Evolutionary conservation across 192 early-diverging fungal genomes (phyloP), one percentile per base, ranked within the genome.

Genomic region (Backusella liffmaniae): DNA sequence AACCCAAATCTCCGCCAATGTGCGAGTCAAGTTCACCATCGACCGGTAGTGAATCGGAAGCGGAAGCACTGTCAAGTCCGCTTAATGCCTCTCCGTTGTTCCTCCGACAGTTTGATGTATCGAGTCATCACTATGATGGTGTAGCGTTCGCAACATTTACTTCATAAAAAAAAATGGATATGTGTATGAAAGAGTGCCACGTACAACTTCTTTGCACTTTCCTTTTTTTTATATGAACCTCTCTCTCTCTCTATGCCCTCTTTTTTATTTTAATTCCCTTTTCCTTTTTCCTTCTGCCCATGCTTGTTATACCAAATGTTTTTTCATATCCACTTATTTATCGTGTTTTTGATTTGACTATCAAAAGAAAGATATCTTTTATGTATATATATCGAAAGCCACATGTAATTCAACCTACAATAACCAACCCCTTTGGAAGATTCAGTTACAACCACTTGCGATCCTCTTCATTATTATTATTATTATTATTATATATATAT

Each of bases 21-120:
- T 62, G 56, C 56, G 56, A 62, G 56, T 62, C 56, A 62, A 62
- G 56, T 12, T 62, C 56, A 26, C 56, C 56, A 62, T 62, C 56
- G 2, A 62, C 56, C 56, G 9, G 56, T 29, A 62, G 56, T 62
- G 56, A 62, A 62, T 62, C 56, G 56, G 56, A 62, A 29, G 56
- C 56, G 56, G 56, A 62, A 13, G 23, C 12, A 29, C 26, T 29
- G 56, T 29, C 26, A 62, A 62, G 56, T 62, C 56, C 23, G 56
- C 56, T 10, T 26, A 62, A 62, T 4, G 56, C 21, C 12, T 23
- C 56, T 26, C 56, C 56, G 26, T 62, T 62, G 26, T 62, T 62
- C 56, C 56, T 62, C 53, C 53, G 53, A 59, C 53, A 59, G 21
- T 26, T 59, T 59, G 9, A 59, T 26, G 7, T 53, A 9, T 18